phyloP scores from a whole-genome alignment of 805 yeast species.

The Naumovozyma castellii region DNA sequence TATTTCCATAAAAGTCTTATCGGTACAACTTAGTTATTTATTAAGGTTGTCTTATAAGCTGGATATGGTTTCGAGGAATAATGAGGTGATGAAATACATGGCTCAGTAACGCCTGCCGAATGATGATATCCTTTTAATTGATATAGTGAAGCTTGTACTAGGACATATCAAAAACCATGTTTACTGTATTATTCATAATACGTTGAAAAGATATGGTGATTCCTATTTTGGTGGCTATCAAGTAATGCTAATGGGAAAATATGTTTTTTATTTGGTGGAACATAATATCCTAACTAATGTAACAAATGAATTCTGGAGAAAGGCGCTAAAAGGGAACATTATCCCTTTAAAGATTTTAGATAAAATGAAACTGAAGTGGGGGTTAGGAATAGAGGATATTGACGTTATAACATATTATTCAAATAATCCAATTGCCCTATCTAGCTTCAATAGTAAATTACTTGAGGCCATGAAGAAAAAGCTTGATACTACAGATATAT shows the following conservation, averaged over 20 bases:
- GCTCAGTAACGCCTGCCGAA: not conserved
- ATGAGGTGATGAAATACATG: not conserved
- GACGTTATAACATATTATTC: not conserved
- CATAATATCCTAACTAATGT: not conserved
- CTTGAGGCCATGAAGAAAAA: not conserved
- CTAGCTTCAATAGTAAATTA: not conserved
- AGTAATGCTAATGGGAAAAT: conserved; percentile 5
- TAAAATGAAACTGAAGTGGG: conserved; percentile 3
- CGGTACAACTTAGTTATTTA: conserved; percentile 5
- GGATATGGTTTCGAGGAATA: not conserved
- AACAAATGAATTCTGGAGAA: conserved; percentile 8
- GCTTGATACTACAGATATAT: not conserved
- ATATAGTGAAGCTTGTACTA: too few species aligned
- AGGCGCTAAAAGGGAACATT: not conserved
- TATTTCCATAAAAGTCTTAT: conserved; percentile 3
- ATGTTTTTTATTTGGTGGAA: conserved; percentile 6
- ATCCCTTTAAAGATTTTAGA: conserved; percentile 1
- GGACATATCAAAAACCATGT: not conserved
- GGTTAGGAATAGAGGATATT: not conserved
- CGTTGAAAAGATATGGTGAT: not conserved
- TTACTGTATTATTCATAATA: not conserved
- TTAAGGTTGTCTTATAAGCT: conserved; percentile 2
- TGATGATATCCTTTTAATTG: too few species aligned
- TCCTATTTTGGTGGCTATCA: conserved; percentile 3
- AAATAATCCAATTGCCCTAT: not conserved